A percentile compares a stretch with the other conserved stretches of the same genome.
Conservation (phyloP, 2,329 filamentous ascomycete species). For the Metarhizium sp. region DNA sequence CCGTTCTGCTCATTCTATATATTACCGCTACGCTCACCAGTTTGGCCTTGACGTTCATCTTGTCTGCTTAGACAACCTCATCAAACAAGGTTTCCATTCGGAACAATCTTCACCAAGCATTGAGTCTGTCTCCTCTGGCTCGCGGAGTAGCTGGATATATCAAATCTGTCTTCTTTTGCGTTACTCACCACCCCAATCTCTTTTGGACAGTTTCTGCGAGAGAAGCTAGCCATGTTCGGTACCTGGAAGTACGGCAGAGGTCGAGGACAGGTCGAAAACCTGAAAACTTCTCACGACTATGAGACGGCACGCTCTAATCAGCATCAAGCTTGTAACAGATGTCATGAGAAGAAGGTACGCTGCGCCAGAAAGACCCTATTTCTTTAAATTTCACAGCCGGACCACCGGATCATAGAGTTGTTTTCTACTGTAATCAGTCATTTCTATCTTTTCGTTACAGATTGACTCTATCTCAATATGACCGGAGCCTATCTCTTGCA, state of each 20-base stretch:
- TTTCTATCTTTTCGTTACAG: too few species aligned
- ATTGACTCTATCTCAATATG: too few species aligned
- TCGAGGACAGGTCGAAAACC: conserved; percentile 26
- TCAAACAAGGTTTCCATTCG: neutral
- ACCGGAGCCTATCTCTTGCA: too few species aligned
- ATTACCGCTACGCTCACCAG: neutral
- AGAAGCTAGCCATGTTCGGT: conserved; percentile 21
- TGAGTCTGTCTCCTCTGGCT: too few species aligned
- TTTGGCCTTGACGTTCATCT: neutral
- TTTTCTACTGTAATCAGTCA: neutral
- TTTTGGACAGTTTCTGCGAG: neutral
- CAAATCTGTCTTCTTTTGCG: neutral
- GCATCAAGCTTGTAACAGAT: conserved; percentile 29
- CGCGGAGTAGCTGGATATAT: neutral
- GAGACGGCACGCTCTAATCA: conserved; percentile 26
- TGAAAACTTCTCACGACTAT: conserved; percentile 26
- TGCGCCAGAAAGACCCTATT: neutral
- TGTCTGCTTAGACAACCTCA: neutral
- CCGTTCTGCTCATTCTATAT: neutral
- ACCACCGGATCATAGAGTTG: neutral
- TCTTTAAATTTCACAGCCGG: neutral
- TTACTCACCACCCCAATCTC: neutral
- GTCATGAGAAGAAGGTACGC: conserved; percentile 29
- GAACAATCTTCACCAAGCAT: too few species aligned
- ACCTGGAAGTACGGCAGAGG: conserved; percentile 30